These are phyloP conservation scores for Russula abietina DNA, from an alignment of 768 basidiomycete genomes.

Conservation along the genomic window DNA sequence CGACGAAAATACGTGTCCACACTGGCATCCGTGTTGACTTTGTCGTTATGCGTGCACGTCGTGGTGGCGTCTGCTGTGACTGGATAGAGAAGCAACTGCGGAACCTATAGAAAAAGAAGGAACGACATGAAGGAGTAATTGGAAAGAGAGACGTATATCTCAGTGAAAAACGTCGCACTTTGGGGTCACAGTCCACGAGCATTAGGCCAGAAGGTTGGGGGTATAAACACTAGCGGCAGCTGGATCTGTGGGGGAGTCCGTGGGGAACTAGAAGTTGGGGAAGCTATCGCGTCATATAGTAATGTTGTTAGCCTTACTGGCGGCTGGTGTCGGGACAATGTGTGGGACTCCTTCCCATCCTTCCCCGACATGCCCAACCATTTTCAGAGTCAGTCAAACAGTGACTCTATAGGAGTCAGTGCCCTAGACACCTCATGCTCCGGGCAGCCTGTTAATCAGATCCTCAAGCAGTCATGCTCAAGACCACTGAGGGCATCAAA, in stretches of 20 bases:
- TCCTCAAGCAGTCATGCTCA: conserved; percentile 33
- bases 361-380: conserved; percentile 29
- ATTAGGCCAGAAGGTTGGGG: conserved; percentile 49
- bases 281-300: conserved; percentile 51
- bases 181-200: conserved; percentile 35
- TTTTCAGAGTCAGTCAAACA: conserved; percentile 30
- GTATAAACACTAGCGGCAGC: conserved; percentile 47
- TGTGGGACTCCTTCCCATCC: conserved; percentile 29
- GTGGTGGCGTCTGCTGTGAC: too few relatives aligned
- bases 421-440: conserved; percentile 12
- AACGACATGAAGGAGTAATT: too few relatives aligned
- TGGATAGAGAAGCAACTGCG: too few relatives aligned
- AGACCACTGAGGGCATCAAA: conserved; percentile 26
- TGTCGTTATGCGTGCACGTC: too few relatives aligned
- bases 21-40: too few relatives aligned
- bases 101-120: too few relatives aligned
- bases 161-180: conserved; percentile 33
- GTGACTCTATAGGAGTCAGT: conserved; percentile 30
- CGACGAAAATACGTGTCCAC: too few relatives aligned
- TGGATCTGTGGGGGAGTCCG: conserved; percentile 39
- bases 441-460: conserved; percentile 18
- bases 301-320: conserved; percentile 42
- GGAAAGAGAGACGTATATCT: too few relatives aligned
- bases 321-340: conserved; percentile 42
- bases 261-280: conserved; percentile 37